A percentile compares a stretch with the other conserved stretches of the same genome.
These are phyloP conservation scores for Heritiera fomes DNA, from an alignment of 345 rosid genomes.

Conservation along the genomic window DNA sequence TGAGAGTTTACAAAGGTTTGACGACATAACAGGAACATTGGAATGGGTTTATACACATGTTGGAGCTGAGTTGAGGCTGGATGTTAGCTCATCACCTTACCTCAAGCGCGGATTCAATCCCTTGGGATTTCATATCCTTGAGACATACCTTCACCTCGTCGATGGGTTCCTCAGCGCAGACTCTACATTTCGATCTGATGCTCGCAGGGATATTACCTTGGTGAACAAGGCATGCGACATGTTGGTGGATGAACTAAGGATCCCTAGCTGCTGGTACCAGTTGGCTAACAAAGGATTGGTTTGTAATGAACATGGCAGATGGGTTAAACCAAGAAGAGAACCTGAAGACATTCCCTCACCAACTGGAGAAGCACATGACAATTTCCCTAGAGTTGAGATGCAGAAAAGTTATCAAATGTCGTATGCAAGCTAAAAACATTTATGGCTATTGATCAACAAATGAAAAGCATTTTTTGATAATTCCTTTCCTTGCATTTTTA, in stretches of 20 bases:
- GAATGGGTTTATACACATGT: conserved; percentile 47
- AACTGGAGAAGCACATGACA: neutral
- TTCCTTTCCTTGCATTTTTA: too few species aligned
- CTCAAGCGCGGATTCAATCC: conserved; percentile 32
- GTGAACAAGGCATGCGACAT: conserved; percentile 44
- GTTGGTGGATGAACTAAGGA: conserved; percentile 41
- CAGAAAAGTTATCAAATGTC: neutral
- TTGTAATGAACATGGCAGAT: conserved; percentile 44
- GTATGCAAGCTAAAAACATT: too few species aligned
- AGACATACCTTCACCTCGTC: conserved; percentile 40
- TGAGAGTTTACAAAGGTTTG: conserved; percentile 30
- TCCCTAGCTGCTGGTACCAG: conserved; percentile 29
- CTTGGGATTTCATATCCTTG: conserved; percentile 34
- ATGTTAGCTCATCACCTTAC: conserved; percentile 34
- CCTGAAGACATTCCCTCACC: conserved; percentile 60
- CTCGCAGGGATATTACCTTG: conserved; percentile 40
- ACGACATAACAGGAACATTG: conserved; percentile 27
- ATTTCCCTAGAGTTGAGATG: neutral
- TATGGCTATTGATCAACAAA: too few species aligned
- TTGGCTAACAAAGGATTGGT: conserved; percentile 42
- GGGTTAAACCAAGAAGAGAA: conserved; percentile 47
- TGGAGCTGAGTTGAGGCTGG: conserved; percentile 36
- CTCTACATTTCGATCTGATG: conserved; percentile 23
- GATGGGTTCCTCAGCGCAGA: conserved; percentile 34
- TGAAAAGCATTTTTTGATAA: too few species aligned